phyloP scores from a whole-genome alignment of 1,139 yeast genomes.

The Yamadazyma friedrichii region DNA sequence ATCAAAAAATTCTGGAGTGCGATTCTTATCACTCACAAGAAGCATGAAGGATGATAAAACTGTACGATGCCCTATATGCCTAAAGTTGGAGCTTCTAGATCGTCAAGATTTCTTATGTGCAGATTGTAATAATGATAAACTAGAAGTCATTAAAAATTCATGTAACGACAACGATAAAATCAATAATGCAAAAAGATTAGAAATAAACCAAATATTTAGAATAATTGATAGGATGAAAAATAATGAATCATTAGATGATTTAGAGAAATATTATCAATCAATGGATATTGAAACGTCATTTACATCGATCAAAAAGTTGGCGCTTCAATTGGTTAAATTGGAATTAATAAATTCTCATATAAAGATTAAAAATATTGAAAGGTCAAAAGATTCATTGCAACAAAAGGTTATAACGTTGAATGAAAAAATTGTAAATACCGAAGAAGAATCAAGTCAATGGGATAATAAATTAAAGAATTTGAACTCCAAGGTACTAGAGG shows the following conservation, averaged over 20 bases:
- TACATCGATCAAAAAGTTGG: slow-evolving; percentile 33
- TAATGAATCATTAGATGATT: slow-evolving; percentile 5
- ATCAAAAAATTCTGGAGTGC: slow-evolving; percentile 1
- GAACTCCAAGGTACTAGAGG: neutral
- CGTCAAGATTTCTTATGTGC: slow-evolving; percentile 21
- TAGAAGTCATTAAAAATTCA: slow-evolving; percentile 23
- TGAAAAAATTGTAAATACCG: slow-evolving; percentile 14
- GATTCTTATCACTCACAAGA: neutral
- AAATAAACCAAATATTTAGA: slow-evolving; percentile 30
- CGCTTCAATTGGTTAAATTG: slow-evolving; percentile 44
- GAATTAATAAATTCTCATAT: slow-evolving; percentile 27
- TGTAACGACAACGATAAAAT: slow-evolving; percentile 25
- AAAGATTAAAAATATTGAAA: slow-evolving; percentile 24
- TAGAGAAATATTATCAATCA: neutral
- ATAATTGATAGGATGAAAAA: slow-evolving; percentile 16
- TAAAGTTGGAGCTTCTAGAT: slow-evolving; percentile 8
- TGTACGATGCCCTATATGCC: slow-evolving; percentile 18
- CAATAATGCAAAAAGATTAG: slow-evolving; percentile 19
- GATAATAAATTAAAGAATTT: slow-evolving; percentile 10
- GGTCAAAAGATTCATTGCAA: slow-evolving; percentile 16
- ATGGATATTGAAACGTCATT: slow-evolving; percentile 1
- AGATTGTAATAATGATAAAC: slow-evolving; percentile 19
- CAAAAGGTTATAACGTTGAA: slow-evolving; percentile 17
- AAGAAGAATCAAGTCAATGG: slow-evolving; percentile 11
- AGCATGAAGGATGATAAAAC: slow-evolving; percentile 1